These are phyloP conservation scores for Smittium mucronatum DNA, from an alignment of 371 early-diverging fungal genomes.

Conservation along the genomic window DNA sequence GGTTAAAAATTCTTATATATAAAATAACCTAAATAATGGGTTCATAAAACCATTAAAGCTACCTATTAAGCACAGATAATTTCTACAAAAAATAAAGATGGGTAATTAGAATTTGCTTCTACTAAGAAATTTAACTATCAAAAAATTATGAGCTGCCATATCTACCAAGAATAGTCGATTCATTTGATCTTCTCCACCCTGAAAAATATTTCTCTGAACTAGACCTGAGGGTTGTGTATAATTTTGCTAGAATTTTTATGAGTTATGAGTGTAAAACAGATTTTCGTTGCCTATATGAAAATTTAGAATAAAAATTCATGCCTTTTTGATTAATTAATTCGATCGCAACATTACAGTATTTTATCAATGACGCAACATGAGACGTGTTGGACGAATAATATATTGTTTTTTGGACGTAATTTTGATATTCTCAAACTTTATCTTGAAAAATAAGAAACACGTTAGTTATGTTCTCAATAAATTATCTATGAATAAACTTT, in stretches of 20 bases:
- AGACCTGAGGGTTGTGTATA: slow-evolving; percentile 27
- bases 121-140: slow-evolving; percentile 26
- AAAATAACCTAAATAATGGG: slow-evolving; percentile 7
- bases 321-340: slow-evolving; percentile 37
- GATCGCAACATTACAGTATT: slow-evolving; percentile 31
- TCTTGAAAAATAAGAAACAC: slow-evolving; percentile 35
- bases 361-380: slow-evolving; percentile 29
- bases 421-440: slow-evolving; percentile 35
- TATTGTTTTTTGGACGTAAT: slow-evolving; percentile 44
- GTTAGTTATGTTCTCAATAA: slow-evolving; percentile 24
- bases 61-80: slow-evolving; percentile 39
- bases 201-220: slow-evolving; percentile 18
- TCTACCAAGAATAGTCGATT: slow-evolving; percentile 28
- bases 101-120: slow-evolving; percentile 30
- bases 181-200: slow-evolving; percentile 18
- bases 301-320: slow-evolving; percentile 37
- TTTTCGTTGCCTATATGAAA: slow-evolving; percentile 33
- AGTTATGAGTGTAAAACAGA: slow-evolving; percentile 35
- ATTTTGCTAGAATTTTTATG: slow-evolving; percentile 23
- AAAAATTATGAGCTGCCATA: slow-evolving; percentile 25
- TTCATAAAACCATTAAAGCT: slow-evolving; percentile 16
- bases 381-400: slow-evolving; percentile 28
- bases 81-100: slow-evolving; percentile 46
- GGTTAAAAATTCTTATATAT: slow-evolving; percentile 11
- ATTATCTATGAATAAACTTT: slow-evolving; percentile 16